A percentile compares a stretch with the other conserved stretches of the same genome.
These are phyloP conservation scores for Lyophyllum shimeji DNA, from an alignment of 768 basidiomycete genomes.

Conservation along the genomic window DNA sequence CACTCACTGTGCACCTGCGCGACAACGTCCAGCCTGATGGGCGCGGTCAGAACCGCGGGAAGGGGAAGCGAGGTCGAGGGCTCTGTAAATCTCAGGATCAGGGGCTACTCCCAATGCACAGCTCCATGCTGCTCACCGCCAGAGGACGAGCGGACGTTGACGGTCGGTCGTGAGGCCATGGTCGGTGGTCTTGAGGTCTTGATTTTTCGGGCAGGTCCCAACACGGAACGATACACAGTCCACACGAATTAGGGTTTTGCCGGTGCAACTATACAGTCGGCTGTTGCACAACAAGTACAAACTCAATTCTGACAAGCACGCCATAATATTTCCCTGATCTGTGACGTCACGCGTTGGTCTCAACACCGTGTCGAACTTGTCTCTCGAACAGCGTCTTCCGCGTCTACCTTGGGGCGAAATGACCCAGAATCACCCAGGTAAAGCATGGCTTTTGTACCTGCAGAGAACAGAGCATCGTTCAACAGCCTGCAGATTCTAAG, in stretches of 20 bases:
- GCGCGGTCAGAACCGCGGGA: constrained; percentile 95
- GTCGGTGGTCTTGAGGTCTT: constrained; percentile 45
- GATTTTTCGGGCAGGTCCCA: constrained; percentile 25
- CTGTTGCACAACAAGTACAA: constrained; percentile 4
- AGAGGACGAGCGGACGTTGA: constrained; percentile 73
- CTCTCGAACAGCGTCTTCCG: too few species aligned
- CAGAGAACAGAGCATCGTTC: too few species aligned
- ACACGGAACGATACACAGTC: constrained; percentile 18
- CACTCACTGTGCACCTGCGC: constrained; percentile 97
- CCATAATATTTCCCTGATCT: too few species aligned
- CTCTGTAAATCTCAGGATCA: constrained; percentile 46
- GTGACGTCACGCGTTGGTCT: too few species aligned
- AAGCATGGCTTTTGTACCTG: too few species aligned
- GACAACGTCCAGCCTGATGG: constrained; percentile 98
- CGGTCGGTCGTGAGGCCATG: constrained; percentile 95
- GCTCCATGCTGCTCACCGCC: constrained; percentile 55
- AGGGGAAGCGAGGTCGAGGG: constrained; percentile 86
- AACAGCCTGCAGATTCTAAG: too few species aligned
- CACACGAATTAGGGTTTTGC: constrained; percentile 39
- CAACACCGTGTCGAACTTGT: too few species aligned
- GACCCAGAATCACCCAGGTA: too few species aligned
- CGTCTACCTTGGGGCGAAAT: too few species aligned
- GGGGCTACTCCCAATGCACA: not conserved
- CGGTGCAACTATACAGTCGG: constrained; percentile 36
- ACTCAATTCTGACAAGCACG: not conserved